Percentiles rank a stretch among this genome's conserved stretches.
Conservation (phyloP, 177 flowering plant species). For the Vitis hybrid region DNA sequence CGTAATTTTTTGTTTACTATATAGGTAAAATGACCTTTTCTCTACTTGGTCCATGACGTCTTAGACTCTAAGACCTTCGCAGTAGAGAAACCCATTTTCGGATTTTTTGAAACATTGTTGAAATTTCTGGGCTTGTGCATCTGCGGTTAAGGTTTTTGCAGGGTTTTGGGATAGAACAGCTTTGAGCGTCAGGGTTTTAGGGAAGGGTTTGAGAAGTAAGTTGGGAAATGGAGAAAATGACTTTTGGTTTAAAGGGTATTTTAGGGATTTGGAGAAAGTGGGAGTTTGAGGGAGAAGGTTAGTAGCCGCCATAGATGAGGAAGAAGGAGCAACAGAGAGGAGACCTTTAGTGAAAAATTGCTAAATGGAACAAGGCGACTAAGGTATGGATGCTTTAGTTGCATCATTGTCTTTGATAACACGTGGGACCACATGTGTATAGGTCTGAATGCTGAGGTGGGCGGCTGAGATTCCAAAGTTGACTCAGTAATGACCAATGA, state of each 20-base stretch:
- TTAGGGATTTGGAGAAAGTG: conserved; percentile 34
- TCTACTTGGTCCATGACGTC: conserved; percentile 72
- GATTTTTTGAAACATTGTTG: conserved; percentile 76
- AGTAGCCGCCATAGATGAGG: conserved; percentile 55
- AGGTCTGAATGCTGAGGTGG: no score
- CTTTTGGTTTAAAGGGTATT: conserved; percentile 17
- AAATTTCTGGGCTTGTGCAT: conserved; percentile 30
- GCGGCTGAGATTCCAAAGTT: no score
- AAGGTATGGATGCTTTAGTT: no score
- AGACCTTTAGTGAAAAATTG: no score
- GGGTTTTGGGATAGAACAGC: conserved; percentile 54
- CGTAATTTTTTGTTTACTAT: conserved; percentile 81
- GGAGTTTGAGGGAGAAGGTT: conserved; percentile 24
- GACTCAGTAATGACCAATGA: no score
- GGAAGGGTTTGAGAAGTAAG: conserved; percentile 19
- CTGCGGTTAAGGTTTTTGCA: conserved; percentile 15
- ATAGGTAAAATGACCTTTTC: conserved; percentile 77
- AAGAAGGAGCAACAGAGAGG: neutral
- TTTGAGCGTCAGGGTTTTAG: conserved; percentile 2
- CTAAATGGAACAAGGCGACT: no score
- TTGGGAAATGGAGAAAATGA: conserved; percentile 15
- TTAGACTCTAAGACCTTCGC: conserved; percentile 70
- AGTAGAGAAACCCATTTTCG: conserved; percentile 69
- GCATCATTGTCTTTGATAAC: no score
- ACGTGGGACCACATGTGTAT: no score